Base-by-base conservation (phyloP, 768 basidiomycete genomes). In the Plicaturopsis crispa region DNA sequence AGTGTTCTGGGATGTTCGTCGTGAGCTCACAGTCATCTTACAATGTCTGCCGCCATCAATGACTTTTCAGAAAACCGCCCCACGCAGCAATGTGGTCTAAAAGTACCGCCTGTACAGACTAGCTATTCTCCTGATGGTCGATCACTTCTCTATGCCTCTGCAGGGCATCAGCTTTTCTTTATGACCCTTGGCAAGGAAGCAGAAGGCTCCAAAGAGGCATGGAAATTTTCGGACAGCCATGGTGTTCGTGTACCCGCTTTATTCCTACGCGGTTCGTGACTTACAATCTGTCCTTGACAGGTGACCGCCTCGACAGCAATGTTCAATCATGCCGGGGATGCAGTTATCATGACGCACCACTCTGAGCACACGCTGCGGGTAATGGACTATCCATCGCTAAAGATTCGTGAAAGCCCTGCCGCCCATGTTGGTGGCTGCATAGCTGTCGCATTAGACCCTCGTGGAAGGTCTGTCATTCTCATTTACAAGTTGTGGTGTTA, bases 1-100 rank as follows among this genome's bases (percentile, higher is more conserved):
- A 19, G 80, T 82, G 2, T 88, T 87, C 50, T 90, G 86, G 84
- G 86, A 90, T 54, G 82, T 84, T 13, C 67, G 86, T 56, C 84
- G 86, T 89, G 61, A 46, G 76, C 61, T 35, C 16, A 2, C 3
- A 31, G 6, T 31, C n/a, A n/a, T n/a, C n/a, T n/a, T n/a, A n/a
- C n/a, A n/a, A n/a, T n/a, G n/a, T n/a, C n/a, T 34, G 8, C 26
- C 12, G 13, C 31, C 10, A 20, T 23, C 24, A 20, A 36, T 24
- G 12, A 4, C 18, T 24, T 37, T 42, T 30, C 56, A 87, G 84
- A 86, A 73, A 83, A 75, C 54, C 76, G 83, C 37, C 65, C 73
- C 45, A 66, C 67, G 4, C 85, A 87, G 54, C 75, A 75, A 51
- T 61, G 71, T 35, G 53, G 63, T 4, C 54, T 78, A 18, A 85